Evolutionary conservation across 129 eudicot species (phyloP).

Genomic region (Apium graveolens): DNA sequence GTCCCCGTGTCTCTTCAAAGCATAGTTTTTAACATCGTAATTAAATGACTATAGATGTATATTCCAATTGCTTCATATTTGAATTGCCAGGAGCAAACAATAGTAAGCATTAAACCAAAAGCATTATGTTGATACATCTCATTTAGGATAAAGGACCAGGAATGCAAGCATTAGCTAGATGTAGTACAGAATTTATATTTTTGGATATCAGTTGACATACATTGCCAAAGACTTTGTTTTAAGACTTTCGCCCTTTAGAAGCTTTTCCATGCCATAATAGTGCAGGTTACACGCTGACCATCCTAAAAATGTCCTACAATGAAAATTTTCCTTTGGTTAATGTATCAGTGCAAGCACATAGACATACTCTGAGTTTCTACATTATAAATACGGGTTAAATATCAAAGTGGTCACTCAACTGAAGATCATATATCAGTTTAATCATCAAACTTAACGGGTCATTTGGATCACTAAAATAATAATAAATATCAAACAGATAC

Average conservation of each 20-base stretch:
- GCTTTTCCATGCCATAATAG: not conserved
- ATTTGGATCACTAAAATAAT: too few relatives aligned
- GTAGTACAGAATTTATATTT: not conserved
- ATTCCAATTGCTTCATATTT: not conserved
- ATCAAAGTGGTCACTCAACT: too few relatives aligned
- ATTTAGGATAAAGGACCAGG: too few relatives aligned
- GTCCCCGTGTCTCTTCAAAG: not conserved
- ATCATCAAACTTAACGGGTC: too few relatives aligned
- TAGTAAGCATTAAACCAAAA: too few relatives aligned
- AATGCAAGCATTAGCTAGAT: not conserved
- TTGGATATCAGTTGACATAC: too few relatives aligned
- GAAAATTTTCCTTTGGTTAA: not conserved
- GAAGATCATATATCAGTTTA: too few relatives aligned
- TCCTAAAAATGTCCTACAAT: not conserved
- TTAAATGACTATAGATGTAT: not conserved
- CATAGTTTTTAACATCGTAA: not conserved
- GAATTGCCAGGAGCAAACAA: not conserved
- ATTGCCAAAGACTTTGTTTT: not conserved
- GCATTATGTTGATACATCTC: not conserved
- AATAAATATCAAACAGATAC: too few relatives aligned
- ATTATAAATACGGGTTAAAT: too few relatives aligned
- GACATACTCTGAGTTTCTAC: not conserved
- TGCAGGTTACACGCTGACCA: not conserved
- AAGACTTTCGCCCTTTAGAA: not conserved
- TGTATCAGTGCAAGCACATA: not conserved